Evolutionary conservation across 768 basidiomycete species (phyloP), one percentile per base, ranked within the genome.

Genomic region (Termitomyces bulborhizus): DNA sequence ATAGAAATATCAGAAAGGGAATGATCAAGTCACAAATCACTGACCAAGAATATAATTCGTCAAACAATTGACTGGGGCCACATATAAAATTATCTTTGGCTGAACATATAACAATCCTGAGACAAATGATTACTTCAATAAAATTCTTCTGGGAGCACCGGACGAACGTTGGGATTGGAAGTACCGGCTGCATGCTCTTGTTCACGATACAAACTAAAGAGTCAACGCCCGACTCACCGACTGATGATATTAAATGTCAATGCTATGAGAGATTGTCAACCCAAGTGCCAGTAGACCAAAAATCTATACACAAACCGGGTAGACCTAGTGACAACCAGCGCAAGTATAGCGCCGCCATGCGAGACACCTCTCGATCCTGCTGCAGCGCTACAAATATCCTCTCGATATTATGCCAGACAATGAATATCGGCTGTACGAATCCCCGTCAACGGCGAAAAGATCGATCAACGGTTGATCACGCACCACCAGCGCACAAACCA

Each of bases 1-100:
- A 21, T 21, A 21, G 21, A 21, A 13, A n/a, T 2, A n/a, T 36
- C 24, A 46, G 43, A 13, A 21, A 32, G 15, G 15, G 24, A 4
- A n/a, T 2, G 16, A 11, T 3, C 7, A 36, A 8, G 3, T 16
- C 21, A 9, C 15, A 8, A 34, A 24, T 24, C 7, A 64, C 31
- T 21, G 16, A 89, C 88, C 91, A 12, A 98, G 82, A 2, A 88
- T 56, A 65, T 83, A 96, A 67, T 93, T 95, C 8, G 93, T 74
- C 24, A 46, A 32, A 51, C 56, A 42, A 53, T 57, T 57, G 1
- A 36, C 24, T 15, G 46, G 46, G 21, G 46, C 46, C 13, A 48
- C 34, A n/a, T 36, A 48, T 34, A 48, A 8, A 4, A 48, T 48
- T 36, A 48, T 48, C 15, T 48, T 48, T 9, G 46, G 32, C 34